Evolutionary conservation across 345 rosid species (phyloP), one percentile per base, ranked within the genome.

Genomic region (Citrus maxima): DNA sequence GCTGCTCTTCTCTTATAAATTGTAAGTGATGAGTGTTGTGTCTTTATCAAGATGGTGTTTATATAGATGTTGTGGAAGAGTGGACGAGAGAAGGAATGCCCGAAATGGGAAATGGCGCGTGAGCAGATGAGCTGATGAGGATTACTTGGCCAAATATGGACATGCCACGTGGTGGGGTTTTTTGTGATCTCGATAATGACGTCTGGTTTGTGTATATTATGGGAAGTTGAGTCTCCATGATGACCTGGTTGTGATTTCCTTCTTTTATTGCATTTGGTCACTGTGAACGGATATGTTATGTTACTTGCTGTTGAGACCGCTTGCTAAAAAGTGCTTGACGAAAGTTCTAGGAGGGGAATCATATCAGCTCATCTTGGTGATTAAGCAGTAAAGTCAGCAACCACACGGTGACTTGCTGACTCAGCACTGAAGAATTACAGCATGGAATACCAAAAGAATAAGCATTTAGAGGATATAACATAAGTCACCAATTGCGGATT

Each of bases 211-310:
- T 79, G 59, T 21, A 10, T 55, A 10, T 34, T 32, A 18, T 14
- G 73, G 64, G 73, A 56, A 32, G 54, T 73, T 64, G 73, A 65
- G 65, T 35, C 56, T 73, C 67, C 73, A 34, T 35, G 67, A 49
- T 49, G 56, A 59, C 6, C 4, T 77, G 54, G 59, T 46, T 49
- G 55, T 16, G 55, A 49, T 49, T 49, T 49, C 55, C 5, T 49
- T 49, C 55, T 49, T 49, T 49, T 49, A 14, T 49, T 49, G 55
- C 19, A 4, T 49, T 49, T 49, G 55, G 19, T 14, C 55, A 14
- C 10, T 10, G 13, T 10, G 49, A 40, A 2, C 13, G 55, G 55
- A 16, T 16, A 13, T 3, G 56, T 18, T 18, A 51, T 51, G 22
- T 51, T 51, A 7, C 22, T 18, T 18, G 19, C 56, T 51, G 56